These are phyloP conservation scores for Actinomortierella wolfii DNA, from an alignment of 371 early-diverging fungal species.

Conservation along the genomic window DNA sequence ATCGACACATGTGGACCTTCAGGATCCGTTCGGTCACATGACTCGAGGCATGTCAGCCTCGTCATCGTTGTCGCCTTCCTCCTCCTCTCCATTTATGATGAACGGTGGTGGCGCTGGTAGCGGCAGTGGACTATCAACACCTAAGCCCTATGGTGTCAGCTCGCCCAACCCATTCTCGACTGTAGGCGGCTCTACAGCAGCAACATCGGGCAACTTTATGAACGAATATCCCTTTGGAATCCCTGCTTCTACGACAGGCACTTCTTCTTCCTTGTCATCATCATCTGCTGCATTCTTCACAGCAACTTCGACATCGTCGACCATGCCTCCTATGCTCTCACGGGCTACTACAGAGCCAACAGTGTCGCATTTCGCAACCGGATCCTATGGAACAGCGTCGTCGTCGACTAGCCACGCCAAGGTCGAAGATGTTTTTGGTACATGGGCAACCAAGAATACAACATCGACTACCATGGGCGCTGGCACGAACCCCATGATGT, in stretches of 20 bases:
- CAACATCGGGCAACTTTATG: constrained; percentile 2
- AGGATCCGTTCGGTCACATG: constrained; percentile 23
- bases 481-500: too few species aligned
- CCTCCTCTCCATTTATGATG: constrained; percentile 5
- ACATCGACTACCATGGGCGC: too few species aligned
- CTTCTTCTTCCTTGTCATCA: not conserved
- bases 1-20: constrained; percentile 5
- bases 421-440: too few species aligned
- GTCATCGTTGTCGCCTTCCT: not conserved
- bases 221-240: constrained; percentile 1
- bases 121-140: too few species aligned
- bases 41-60: constrained; percentile 1
- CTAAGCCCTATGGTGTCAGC: constrained; percentile 2
- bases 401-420: too few species aligned
- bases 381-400: too few species aligned
- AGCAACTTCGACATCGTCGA: too few species aligned
- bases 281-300: too few species aligned
- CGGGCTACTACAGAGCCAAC: too few species aligned
- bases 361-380: too few species aligned
- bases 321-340: too few species aligned
- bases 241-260: constrained; percentile 11
- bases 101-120: constrained; percentile 3
- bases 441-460: too few species aligned
- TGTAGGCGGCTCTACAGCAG: not conserved
- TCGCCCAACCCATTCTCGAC: constrained; percentile 29